Evolutionary conservation across 768 basidiomycete genomes (phyloP), one percentile per base, ranked within the genome.

Genomic region (Macrolepiota albuminosa): DNA sequence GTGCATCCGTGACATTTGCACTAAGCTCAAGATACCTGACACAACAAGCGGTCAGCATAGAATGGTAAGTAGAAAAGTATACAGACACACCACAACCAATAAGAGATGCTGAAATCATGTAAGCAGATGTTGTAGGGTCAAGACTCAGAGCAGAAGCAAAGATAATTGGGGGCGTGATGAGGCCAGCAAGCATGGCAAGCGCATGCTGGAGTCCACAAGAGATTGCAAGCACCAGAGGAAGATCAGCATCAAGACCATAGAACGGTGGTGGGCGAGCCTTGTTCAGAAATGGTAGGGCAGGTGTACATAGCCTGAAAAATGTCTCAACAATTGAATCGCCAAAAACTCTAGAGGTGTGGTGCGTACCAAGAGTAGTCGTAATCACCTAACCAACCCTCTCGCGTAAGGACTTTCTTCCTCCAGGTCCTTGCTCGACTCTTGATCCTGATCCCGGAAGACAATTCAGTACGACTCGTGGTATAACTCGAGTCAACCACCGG

Each of bases 81-180:
- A 3, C 8, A 26, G n/a, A 34, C 84, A 26, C 58, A 86, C 88
- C 88, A 66, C 85, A 89, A n/a, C 86, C 83, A 65, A 92, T 92
- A 54, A 93, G 76, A 2, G 86, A 87, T 0, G 91, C 85, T 8
- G 89, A 91, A 63, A 93, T 83, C 86, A 93, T 84, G 67, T 93
- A 94, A 0, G 87, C 76, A 11, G 86, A 86, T 2, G 80, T 84
- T 31, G 71, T 71, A 2, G 78, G 66, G 52, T 88, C 84, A 21
- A 92, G 73, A 59, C 73, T 84, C 40, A 93, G 72, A 4, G 84
- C 70, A 54, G 80, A 83, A 1, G 88, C 83, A 64, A 93, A 86
- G 60, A 91, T 88, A 65, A 92, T 92, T 0, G 92, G 91, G 0
- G 91, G 92, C 0, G 89, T 89, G 65, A 93, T 91, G 46, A 91